phyloP scores from a whole-genome alignment of 1,139 yeast species.

The Nadsonia commutata region DNA sequence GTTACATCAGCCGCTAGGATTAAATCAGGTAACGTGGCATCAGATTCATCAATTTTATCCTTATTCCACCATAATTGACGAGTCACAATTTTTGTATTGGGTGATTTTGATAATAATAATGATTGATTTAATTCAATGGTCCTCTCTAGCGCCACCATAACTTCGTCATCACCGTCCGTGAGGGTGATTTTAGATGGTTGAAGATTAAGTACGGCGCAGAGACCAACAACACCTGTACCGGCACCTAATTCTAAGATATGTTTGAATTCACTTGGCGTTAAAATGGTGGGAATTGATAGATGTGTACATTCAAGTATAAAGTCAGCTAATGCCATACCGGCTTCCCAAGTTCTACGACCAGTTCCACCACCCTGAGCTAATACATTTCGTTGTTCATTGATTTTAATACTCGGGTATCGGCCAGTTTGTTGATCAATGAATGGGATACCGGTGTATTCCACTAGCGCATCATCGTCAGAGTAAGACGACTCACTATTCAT shows the following conservation, averaged over 20 bases:
- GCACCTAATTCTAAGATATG: slow-evolving; percentile 62
- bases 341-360: slow-evolving; percentile 91
- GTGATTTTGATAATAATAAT: slow-evolving; percentile 20
- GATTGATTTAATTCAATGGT: slow-evolving; percentile 36
- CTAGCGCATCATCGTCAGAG: slow-evolving; percentile 3
- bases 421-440: not conserved
- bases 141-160: slow-evolving; percentile 37
- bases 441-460: not conserved
- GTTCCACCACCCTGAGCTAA: slow-evolving; percentile 70
- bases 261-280: not conserved
- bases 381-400: slow-evolving; percentile 42
- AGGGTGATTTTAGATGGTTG: slow-evolving; percentile 28
- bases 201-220: slow-evolving; percentile 29
- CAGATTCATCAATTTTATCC: slow-evolving; percentile 1
- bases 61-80: not conserved
- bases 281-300: not conserved
- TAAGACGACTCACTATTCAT: slow-evolving; percentile 1
- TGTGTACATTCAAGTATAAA: slow-evolving; percentile 22
- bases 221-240: slow-evolving; percentile 80
- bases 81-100: slow-evolving; percentile 18
- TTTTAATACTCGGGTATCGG: not conserved
- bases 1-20: slow-evolving; percentile 74
- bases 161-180: slow-evolving; percentile 64
- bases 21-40: slow-evolving; percentile 6
- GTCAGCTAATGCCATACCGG: slow-evolving; percentile 54